Base-by-base conservation (phyloP, 768 basidiomycete species). In the Tricholoma sp. region DNA sequence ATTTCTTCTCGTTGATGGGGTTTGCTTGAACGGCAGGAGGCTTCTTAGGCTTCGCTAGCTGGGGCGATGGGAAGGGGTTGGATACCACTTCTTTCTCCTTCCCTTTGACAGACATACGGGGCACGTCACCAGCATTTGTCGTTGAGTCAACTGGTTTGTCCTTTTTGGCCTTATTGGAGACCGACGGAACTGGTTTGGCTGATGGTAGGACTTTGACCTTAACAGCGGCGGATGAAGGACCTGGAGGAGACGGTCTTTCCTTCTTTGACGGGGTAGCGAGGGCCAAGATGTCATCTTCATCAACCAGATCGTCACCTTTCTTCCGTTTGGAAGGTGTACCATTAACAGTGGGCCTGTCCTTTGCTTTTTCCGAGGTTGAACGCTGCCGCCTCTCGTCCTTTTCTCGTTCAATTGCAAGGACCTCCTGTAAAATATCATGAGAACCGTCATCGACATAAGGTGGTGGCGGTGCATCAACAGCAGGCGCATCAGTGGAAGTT, bases 1-100 rank as follows among this genome's bases (percentile, higher is more conserved):
- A 90, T 71, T 92, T 96, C 79, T 86, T 92, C 63, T 87, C 83
- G 69, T 92, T 89, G 61, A 94, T 70, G 2, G 88, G 81, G 1
- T 76, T 82, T 1, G 72, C 67, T 19, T 34, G 49, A 27, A 73
- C 66, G 29, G 67, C 65, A 27, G 77, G 67, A 46, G 70, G 57
- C 49, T 76, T 71, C 64, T 77, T 79, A 46, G 72, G 19, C 59
- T 79, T 79, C 5, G 72, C 61, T 18, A 73, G 67, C 16, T 76
- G 62, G 49, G 78, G 63, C 11, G 71, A 66, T 37, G 68, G 60
- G 7, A 60, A 67, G 22, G 64, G 46, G 32, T 9, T 21, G 43
- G 69, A 60, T 5, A 64, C 55, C 16, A 72, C 67, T 61, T 90
- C 89, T 64, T 80, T 85, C 63, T 91, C 89, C 67, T 94, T 95